Evolutionary conservation across 2,329 filamentous ascomycete genomes (phyloP).

Genomic region (Xylariaceae sp.): DNA sequence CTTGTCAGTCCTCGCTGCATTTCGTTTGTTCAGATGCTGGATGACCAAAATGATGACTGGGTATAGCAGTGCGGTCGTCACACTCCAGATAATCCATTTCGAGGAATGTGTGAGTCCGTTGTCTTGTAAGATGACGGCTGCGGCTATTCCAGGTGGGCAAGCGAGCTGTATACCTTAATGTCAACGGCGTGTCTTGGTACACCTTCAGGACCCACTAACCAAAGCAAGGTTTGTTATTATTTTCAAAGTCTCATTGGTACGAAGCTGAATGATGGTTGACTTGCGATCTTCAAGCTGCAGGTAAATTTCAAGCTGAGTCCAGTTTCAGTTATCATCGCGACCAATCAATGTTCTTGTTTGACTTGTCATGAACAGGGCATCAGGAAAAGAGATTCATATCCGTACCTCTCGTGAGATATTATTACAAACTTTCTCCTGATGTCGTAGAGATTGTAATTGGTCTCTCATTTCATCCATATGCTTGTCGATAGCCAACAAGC

Average conservation of each 20-base stretch:
- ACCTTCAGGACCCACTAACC: conserved; percentile 1
- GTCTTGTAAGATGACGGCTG: conserved; percentile 6
- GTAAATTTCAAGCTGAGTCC: conserved; percentile 7
- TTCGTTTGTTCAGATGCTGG: conserved; percentile 1
- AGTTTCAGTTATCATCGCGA: neutral
- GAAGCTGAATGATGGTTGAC: conserved; percentile 6
- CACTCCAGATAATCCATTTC: conserved; percentile 1
- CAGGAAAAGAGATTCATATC: no score
- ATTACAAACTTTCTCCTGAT: conserved; percentile 7
- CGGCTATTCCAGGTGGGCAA: conserved; percentile 4
- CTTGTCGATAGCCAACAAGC: conserved; percentile 4
- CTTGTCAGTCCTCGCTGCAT: neutral
- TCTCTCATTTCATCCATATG: conserved; percentile 8
- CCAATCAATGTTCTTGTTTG: no score
- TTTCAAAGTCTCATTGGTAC: conserved; percentile 8
- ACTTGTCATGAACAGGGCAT: no score
- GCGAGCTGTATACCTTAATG: conserved; percentile 1
- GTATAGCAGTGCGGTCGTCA: conserved; percentile 3
- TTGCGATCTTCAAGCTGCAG: conserved; percentile 7
- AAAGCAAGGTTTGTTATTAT: conserved; percentile 7
- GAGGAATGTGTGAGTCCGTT: neutral
- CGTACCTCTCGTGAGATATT: conserved; percentile 8
- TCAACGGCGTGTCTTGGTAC: neutral
- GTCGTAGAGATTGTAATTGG: conserved; percentile 1
- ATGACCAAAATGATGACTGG: conserved; percentile 1